Base-by-base conservation (phyloP, 768 basidiomycete species). In the Termitomyces sp. region DNA sequence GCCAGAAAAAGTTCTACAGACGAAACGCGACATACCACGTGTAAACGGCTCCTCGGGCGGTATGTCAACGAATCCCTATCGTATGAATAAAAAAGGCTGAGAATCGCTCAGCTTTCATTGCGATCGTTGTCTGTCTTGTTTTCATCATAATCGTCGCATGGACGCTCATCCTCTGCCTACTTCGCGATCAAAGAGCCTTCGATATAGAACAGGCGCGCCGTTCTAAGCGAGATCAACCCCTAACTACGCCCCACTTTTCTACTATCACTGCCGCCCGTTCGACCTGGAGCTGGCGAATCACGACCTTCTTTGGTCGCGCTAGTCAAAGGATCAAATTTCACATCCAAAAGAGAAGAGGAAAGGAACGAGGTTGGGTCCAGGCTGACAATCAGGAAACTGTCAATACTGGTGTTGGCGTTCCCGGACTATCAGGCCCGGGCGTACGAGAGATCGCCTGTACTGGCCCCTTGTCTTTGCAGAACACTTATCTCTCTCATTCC, bases 141-240 rank as follows among this genome's bases (percentile, higher is more conserved):
- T 63, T 82, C 60, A 73, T 90, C 57, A 82, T 89, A 69, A 64
- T 86, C 60, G 67, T 76, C 36, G 80, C 82, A 53, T 84, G 80
- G 68, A 71, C 75, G 15, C 86, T 79, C 40, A 81, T 86, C 43
- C 80, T 81, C 69, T 79, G 81, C 65, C 81, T 91, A 40, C 74
- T 89, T 17, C 80, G 82, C 46, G 71, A 82, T 53, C 77, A 83
- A 68, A 75, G 76, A 42, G 77, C 78, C 32, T 75, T 74, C 40
- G 74, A 79, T 34, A 73, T 73, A 61, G 76, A 79, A 17, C 69
- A 72, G 10, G 66, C 67, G 4, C 74, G 75, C 29, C 71, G 73
- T 42, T 72, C 71, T 37, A 56, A 58, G 38, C 70, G 67, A 53
- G 64, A 57, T 34, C 63, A 66, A 20, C 29, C 15, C 17, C 29